Evolutionary conservation across 139 green algal species (phyloP), one percentile per base, ranked within the genome.

Genomic region (Desmodesmus armatus): DNA sequence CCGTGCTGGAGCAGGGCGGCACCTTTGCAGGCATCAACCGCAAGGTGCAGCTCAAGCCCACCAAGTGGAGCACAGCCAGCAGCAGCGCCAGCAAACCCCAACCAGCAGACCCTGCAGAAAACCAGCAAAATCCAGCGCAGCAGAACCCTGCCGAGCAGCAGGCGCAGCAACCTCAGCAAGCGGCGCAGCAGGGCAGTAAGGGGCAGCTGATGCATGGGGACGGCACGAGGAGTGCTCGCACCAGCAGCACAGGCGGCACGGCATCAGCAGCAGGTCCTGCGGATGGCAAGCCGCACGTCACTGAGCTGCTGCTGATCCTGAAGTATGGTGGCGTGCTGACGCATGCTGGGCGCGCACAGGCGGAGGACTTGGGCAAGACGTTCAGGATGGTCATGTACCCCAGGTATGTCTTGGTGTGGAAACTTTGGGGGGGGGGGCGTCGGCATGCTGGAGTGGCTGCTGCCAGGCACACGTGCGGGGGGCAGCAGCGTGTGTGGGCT

Each of bases 351-450:
- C 81, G 96, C 33, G 70, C 92, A 43, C 97, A 99, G 88, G 92
- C 96, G 0, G 97, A 99, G 91, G 87, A 93, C 29, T 89, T 99
- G 67, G 97, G 97, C 53, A 93, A 91, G 70, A 89, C 96, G 49
- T 99, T 99, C 90, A 89, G 97, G n/a, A 94, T 93, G 75, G 89
- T 95, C 49, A 99, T 99, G 97, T 99, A 99, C 88, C 97, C 97
- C 13, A 90, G 91, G 90, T 94, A 39, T 11, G 84, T 19, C 21
- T 5, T 35, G 27, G 9, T 41, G n/a, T n/a, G n/a, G n/a, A n/a
- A n/a, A n/a, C n/a, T 17, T 17, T 17, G 53, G 53, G 53, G 53
- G 21, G 53, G 21, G 21, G 53, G 53, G n/a, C n/a, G n/a, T n/a
- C n/a, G n/a, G n/a, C n/a, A n/a, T n/a, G n/a, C n/a, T n/a, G n/a